Evolutionary conservation across 768 basidiomycete genomes (phyloP).

Genomic region (Naganishia kalamii): DNA sequence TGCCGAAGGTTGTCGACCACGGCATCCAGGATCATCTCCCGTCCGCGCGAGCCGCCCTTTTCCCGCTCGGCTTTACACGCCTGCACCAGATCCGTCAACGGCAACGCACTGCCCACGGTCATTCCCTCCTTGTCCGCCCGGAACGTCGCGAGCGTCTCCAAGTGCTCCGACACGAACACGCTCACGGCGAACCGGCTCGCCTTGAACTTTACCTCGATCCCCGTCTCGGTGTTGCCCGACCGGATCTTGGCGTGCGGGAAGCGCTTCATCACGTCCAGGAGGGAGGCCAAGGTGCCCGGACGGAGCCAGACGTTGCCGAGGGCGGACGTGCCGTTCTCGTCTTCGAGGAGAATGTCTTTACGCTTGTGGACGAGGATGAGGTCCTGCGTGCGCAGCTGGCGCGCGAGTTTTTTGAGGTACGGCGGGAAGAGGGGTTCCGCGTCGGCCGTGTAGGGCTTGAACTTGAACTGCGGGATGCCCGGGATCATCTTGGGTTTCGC

Average conservation of each 20-base stretch:
- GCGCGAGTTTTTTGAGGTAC: conserved; percentile 21
- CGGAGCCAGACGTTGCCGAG: conserved; percentile 29
- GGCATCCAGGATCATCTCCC: conserved; percentile 22
- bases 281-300: conserved; percentile 27
- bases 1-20: conserved; percentile 30
- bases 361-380: conserved; percentile 15
- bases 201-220: conserved; percentile 35
- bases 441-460: conserved; percentile 33
- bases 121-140: conserved; percentile 6
- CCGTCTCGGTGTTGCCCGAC: conserved; percentile 30
- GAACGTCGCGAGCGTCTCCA: conserved; percentile 15
- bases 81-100: conserved; percentile 19
- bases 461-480: conserved; percentile 30
- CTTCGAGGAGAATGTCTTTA: conserved; percentile 23
- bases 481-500: conserved; percentile 15
- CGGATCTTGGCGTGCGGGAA: conserved; percentile 31
- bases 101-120: conserved; percentile 16
- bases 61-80: conserved; percentile 12
- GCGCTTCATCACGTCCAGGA: conserved; percentile 27
- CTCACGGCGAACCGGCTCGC: conserved; percentile 27
- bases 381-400: conserved; percentile 8
- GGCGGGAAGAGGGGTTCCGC: conserved; percentile 36
- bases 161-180: conserved; percentile 29
- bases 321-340: conserved; percentile 3
- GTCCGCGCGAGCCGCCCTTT: not conserved